Evolutionary conservation across 2,329 filamentous ascomycete species (phyloP).

Genomic region (Claviceps capensis): DNA sequence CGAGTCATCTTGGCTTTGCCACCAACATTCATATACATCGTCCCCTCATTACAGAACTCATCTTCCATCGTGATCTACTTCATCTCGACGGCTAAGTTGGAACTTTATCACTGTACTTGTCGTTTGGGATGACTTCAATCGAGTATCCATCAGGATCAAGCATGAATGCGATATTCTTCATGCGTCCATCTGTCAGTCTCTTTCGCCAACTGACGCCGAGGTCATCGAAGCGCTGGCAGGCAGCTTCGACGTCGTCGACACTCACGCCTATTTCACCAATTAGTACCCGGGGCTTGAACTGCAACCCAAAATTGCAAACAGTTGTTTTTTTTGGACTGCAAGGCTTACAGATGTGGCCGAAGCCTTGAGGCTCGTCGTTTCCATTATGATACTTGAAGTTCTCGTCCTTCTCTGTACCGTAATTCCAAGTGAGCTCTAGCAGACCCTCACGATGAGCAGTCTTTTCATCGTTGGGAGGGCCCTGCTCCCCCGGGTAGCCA

Average conservation of each 20-base stretch:
- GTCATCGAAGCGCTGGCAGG: conserved; percentile 75
- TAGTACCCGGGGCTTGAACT: conserved; percentile 6
- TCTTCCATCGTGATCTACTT: not conserved
- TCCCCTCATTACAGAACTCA: not conserved
- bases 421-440: conserved; percentile 79
- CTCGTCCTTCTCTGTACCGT: conserved; percentile 73
- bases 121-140: conserved; percentile 69
- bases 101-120: conserved; percentile 21
- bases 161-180: conserved; percentile 90
- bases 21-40: not conserved
- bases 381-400: conserved; percentile 83
- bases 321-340: not conserved
- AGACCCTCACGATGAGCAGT: conserved; percentile 65
- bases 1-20: not conserved
- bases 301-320: not conserved
- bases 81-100: not conserved
- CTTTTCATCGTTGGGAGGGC: conserved; percentile 35
- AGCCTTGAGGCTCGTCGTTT: conserved; percentile 83
- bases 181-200: conserved; percentile 75
- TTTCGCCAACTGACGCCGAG: conserved; percentile 86
- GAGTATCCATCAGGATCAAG: conserved; percentile 81
- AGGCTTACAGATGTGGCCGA: conserved; percentile 74
- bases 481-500: conserved; percentile 53
- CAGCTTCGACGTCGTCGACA: conserved; percentile 79
- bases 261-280: conserved; percentile 43